phyloP scores from a whole-genome alignment of 2,329 filamentous ascomycete species.

The Cladosporium sp. region DNA sequence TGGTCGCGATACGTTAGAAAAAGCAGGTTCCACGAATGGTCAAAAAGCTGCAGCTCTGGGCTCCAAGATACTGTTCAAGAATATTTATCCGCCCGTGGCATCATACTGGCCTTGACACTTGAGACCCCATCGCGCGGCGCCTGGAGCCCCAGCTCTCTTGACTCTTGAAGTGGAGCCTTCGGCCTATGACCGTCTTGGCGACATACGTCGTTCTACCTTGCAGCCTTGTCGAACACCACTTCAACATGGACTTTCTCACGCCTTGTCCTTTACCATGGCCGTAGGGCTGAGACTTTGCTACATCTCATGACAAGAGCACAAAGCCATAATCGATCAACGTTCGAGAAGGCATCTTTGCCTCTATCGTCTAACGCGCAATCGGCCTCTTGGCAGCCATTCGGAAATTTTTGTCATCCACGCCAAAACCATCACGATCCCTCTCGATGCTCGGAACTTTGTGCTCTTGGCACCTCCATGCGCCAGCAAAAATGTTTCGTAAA shows the following conservation, averaged over 20 bases:
- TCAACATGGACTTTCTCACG: no score
- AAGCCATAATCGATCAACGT: no score
- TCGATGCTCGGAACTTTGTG: slow-evolving; percentile 3
- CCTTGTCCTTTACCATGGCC: not conserved
- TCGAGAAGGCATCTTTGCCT: no score
- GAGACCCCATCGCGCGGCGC: not conserved
- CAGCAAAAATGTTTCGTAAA: slow-evolving; percentile 10
- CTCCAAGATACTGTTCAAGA: no score
- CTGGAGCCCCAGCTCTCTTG: not conserved
- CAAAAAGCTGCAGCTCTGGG: no score
- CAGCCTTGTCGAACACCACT: no score
- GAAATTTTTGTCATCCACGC: not conserved
- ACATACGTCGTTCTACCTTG: not conserved
- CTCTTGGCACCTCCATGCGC: slow-evolving; percentile 4
- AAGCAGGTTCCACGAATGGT: no score
- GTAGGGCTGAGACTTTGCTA: not conserved
- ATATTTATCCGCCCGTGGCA: no score
- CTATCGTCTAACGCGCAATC: not conserved
- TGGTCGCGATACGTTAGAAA: no score
- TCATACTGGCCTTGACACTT: no score
- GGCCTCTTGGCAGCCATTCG: not conserved
- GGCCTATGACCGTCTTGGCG: not conserved
- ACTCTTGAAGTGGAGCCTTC: not conserved
- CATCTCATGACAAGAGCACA: no score
- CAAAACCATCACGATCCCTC: slow-evolving; percentile 2